These are phyloP conservation scores for Fagopyrum tataricum DNA, from an alignment of 148 eudicot species.

Conservation along the genomic window DNA sequence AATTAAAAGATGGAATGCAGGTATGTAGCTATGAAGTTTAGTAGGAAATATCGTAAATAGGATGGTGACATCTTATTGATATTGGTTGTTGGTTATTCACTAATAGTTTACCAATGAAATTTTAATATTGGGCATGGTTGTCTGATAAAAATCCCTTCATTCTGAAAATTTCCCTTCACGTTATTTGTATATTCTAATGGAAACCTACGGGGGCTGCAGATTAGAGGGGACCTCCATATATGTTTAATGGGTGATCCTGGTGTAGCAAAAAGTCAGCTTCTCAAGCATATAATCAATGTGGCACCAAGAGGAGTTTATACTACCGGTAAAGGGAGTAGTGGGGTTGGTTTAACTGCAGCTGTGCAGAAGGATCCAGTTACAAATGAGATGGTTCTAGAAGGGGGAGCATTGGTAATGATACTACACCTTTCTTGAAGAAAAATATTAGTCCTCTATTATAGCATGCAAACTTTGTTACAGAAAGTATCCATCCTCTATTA, in stretches of 20 bases:
- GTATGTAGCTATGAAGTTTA: slow-evolving; percentile 26
- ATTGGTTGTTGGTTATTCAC: not conserved
- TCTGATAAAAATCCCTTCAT: not conserved
- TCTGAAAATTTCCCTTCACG: not conserved
- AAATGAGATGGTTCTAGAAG: slow-evolving; percentile 97
- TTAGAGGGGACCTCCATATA: slow-evolving; percentile 91
- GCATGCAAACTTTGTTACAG: not conserved
- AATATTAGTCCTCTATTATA: not conserved
- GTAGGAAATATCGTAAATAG: not conserved
- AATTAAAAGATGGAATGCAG: slow-evolving; percentile 96
- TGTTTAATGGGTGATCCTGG: slow-evolving; percentile 99
- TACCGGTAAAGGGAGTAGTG: slow-evolving; percentile 98
- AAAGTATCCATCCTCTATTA: no score
- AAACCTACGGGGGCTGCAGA: slow-evolving; percentile 40
- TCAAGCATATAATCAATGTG: slow-evolving; percentile 92
- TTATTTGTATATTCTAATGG: not conserved
- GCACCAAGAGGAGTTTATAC: slow-evolving; percentile 99
- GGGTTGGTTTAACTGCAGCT: slow-evolving; percentile 99
- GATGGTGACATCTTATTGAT: not conserved
- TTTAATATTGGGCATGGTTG: not conserved
- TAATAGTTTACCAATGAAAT: not conserved
- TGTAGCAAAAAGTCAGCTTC: slow-evolving; percentile 98
- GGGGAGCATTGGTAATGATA: slow-evolving; percentile 84
- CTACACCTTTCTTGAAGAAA: not conserved
- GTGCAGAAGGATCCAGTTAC: slow-evolving; percentile 98